Evolutionary conservation across 73 alveolate genomes (phyloP).

Genomic region (Symbiodinium natans): DNA sequence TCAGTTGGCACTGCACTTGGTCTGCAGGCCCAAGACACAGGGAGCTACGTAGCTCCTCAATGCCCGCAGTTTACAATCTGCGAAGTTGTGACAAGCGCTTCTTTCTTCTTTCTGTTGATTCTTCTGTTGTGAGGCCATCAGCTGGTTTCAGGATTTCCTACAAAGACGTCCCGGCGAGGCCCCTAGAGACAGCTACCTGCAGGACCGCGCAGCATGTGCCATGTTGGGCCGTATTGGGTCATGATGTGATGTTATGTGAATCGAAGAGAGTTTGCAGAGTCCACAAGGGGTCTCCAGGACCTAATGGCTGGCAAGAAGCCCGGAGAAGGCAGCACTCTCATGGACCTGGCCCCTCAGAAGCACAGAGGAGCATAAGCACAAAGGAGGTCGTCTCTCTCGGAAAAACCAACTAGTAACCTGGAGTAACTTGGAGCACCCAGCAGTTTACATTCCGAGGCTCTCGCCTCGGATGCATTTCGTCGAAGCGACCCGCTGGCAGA

Average conservation of each 20-base stretch:
- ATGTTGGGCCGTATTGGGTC: neutral
- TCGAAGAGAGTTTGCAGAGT: neutral
- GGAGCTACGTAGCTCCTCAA: too few species aligned
- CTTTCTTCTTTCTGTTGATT: too few species aligned
- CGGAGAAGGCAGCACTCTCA: slow-evolving; percentile 75
- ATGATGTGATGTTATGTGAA: neutral
- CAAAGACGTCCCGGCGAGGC: slow-evolving; percentile 31
- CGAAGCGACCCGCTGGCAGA: slow-evolving; percentile 74
- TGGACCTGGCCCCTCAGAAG: slow-evolving; percentile 44
- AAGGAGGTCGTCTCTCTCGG: too few species aligned
- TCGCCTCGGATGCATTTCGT: slow-evolving; percentile 72
- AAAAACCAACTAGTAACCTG: too few species aligned
- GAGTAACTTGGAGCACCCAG: neutral
- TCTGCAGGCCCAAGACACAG: too few species aligned
- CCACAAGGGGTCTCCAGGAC: neutral
- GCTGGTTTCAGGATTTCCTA: slow-evolving; percentile 61
- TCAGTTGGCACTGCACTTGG: too few species aligned
- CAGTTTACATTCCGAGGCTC: neutral
- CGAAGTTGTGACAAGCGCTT: too few species aligned
- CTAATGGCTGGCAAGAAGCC: slow-evolving; percentile 51
- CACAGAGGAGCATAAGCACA: too few species aligned
- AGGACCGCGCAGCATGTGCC: neutral
- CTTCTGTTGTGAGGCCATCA: slow-evolving; percentile 60
- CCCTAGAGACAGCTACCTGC: slow-evolving; percentile 45
- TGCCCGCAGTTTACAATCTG: too few species aligned